Conservation (phyloP, 1,284 basidiomycete genomes). For the Pisolithus thermaeus region DNA sequence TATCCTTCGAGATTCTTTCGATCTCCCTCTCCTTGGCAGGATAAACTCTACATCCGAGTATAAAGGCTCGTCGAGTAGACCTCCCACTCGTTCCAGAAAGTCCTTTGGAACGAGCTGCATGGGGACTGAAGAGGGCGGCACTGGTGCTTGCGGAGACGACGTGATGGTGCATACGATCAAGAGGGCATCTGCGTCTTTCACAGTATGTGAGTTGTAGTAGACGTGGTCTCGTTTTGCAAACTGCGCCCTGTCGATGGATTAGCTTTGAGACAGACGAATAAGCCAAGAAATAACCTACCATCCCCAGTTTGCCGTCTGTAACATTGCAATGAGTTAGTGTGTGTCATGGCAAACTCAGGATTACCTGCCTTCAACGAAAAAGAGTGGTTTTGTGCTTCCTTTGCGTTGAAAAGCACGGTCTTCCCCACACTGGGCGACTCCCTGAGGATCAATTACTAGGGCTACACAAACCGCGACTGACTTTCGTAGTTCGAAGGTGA, state of each 20-base stretch:
- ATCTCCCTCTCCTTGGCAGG: slow-evolving; percentile 45
- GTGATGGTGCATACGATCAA: slow-evolving; percentile 77
- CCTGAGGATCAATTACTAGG: background rate
- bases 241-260: slow-evolving; percentile 52
- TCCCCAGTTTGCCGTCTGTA: slow-evolving; percentile 77
- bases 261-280: slow-evolving; percentile 3
- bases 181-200: slow-evolving; percentile 60
- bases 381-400: slow-evolving; percentile 80
- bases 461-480: slow-evolving; percentile 22
- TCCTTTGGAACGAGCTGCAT: slow-evolving; percentile 54
- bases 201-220: slow-evolving; percentile 55
- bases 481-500: slow-evolving; percentile 79
- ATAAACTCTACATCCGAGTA: slow-evolving; percentile 83
- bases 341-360: background rate
- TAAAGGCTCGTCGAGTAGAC: slow-evolving; percentile 70
- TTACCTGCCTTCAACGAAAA: slow-evolving; percentile 67
- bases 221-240: slow-evolving; percentile 74
- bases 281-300: slow-evolving; percentile 43
- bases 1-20: slow-evolving; percentile 43
- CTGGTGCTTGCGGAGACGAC: slow-evolving; percentile 55
- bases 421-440: slow-evolving; percentile 39
- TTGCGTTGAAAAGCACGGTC: slow-evolving; percentile 50
- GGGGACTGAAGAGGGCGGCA: slow-evolving; percentile 38
- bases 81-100: slow-evolving; percentile 64
- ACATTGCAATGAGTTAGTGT: slow-evolving; percentile 8